These are phyloP conservation scores for Podospora appendiculata DNA, from an alignment of 495 filamentous ascomycete species.

Conservation along the genomic window DNA sequence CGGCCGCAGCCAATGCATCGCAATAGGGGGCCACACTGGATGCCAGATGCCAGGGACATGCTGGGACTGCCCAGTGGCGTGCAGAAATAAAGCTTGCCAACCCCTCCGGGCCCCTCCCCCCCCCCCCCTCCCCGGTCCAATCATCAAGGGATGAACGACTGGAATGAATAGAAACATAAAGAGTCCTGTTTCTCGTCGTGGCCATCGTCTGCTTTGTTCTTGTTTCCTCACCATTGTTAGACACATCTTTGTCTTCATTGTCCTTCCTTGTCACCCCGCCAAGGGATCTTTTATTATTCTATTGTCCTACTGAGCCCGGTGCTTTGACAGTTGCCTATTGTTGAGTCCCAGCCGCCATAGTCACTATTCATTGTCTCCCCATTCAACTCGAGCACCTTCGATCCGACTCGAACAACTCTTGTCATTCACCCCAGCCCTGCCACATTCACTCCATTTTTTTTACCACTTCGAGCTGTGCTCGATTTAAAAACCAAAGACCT, in stretches of 20 bases:
- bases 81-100: too few relatives aligned
- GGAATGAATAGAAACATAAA: slow-evolving; percentile 22
- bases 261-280: not conserved
- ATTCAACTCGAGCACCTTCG: too few relatives aligned
- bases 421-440: too few relatives aligned
- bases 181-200: slow-evolving; percentile 2
- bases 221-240: slow-evolving; percentile 3
- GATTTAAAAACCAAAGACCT: not conserved
- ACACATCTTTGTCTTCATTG: not conserved
- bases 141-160: slow-evolving; percentile 11
- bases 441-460: too few relatives aligned
- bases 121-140: slow-evolving; percentile 8
- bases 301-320: slow-evolving; percentile 9
- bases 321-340: slow-evolving; percentile 8
- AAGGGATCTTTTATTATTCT: not conserved
- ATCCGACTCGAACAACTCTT: too few relatives aligned
- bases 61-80: too few relatives aligned
- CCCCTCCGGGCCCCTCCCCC: too few relatives aligned
- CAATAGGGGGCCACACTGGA: too few relatives aligned
- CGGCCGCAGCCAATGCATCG: too few relatives aligned
- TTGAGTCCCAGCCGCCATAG: not conserved
- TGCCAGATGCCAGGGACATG: too few relatives aligned
- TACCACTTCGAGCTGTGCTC: not conserved
- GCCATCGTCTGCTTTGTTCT: slow-evolving; percentile 2
- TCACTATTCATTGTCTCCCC: too few relatives aligned